These are phyloP conservation scores for Tulasnella sp. DNA, from an alignment of 768 basidiomycete genomes.

Conservation along the genomic window DNA sequence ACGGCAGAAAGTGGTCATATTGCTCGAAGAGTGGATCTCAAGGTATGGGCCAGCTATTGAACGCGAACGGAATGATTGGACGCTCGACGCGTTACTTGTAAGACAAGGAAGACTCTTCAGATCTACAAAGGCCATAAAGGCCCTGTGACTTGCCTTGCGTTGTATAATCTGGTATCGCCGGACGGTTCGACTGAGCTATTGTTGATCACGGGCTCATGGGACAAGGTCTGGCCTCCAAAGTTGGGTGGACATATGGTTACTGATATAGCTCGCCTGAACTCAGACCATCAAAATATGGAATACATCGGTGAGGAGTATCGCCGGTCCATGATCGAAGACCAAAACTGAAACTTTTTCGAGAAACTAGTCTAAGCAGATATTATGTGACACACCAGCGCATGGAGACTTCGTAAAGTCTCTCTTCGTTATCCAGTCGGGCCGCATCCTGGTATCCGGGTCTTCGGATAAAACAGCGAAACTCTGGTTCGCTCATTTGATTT, in stretches of 20 bases:
- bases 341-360: neutral
- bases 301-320: constrained; percentile 39
- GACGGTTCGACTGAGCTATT: constrained; percentile 36
- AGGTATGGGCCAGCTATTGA: constrained; percentile 37
- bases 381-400: constrained; percentile 69
- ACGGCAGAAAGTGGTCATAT: constrained; percentile 78
- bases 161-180: constrained; percentile 36
- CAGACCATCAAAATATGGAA: constrained; percentile 88
- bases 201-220: constrained; percentile 91
- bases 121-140: constrained; percentile 76
- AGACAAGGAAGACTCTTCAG: constrained; percentile 74
- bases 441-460: constrained; percentile 69
- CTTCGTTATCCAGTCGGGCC: constrained; percentile 51
- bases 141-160: constrained; percentile 75
- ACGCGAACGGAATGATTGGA: neutral
- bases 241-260: neutral
- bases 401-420: constrained; percentile 85
- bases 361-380: constrained; percentile 51
- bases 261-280: neutral
- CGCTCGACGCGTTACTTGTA: constrained; percentile 6
- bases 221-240: constrained; percentile 41
- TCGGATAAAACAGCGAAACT: constrained; percentile 83
- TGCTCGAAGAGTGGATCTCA: constrained; percentile 59
- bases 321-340: neutral
- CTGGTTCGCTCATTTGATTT: constrained; percentile 47